Conservation (phyloP, 352 stramenopile species). For the Paralagenidium karlingii region DNA sequence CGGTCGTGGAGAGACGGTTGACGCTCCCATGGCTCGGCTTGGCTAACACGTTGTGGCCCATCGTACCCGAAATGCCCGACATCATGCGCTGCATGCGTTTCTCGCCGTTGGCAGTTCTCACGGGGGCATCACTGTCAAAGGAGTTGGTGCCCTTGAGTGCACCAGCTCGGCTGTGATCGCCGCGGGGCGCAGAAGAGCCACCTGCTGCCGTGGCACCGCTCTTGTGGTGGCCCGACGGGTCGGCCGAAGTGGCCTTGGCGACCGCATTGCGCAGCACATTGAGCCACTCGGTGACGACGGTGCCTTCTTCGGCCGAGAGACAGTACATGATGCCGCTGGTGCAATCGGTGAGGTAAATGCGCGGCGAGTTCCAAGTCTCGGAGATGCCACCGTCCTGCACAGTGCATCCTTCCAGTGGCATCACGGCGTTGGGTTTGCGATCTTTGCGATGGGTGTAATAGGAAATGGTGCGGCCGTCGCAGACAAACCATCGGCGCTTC, state of each 20-base stretch:
- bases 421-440: slow-evolving; percentile 69
- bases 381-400: slow-evolving; percentile 70
- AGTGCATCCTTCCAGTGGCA: slow-evolving; percentile 63
- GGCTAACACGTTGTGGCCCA: too few relatives aligned
- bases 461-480: slow-evolving; percentile 59
- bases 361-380: slow-evolving; percentile 78
- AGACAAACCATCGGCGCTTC: slow-evolving; percentile 17
- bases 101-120: background rate
- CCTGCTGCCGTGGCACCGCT: background rate
- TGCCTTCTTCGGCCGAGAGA: slow-evolving; percentile 54
- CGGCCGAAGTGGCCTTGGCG: slow-evolving; percentile 8
- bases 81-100: too few relatives aligned
- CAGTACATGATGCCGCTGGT: slow-evolving; percentile 72
- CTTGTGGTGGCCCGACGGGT: background rate
- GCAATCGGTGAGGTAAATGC: slow-evolving; percentile 73
- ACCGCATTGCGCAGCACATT: slow-evolving; percentile 44
- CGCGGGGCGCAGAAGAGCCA: slow-evolving; percentile 1
- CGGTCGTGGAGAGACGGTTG: slow-evolving; percentile 47
- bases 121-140: background rate
- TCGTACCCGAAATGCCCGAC: too few relatives aligned
- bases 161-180: background rate
- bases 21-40: too few relatives aligned
- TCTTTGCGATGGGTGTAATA: slow-evolving; percentile 79
- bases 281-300: slow-evolving; percentile 63
- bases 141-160: background rate